Evolutionary conservation across 345 rosid species (phyloP), one percentile per base, ranked within the genome.

Genomic region (Cochlearia excelsa): DNA sequence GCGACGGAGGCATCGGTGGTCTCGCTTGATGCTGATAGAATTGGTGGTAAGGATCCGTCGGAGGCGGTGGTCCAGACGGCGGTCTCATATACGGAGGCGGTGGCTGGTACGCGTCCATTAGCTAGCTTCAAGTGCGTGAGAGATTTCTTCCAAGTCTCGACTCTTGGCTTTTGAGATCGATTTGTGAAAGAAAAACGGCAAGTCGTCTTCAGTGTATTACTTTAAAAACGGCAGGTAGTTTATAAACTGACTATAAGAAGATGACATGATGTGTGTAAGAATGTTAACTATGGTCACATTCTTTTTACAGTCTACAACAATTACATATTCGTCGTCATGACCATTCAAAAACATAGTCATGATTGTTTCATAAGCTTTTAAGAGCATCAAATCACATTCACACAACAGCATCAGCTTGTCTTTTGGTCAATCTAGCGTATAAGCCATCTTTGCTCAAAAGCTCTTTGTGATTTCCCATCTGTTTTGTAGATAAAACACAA

Each of bases 401-500:
- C 27, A 82, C 84, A 10, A 88, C 81, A 6, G 95, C 94, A 29
- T 93, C 99, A 0, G 86, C 88, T 80, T 88, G 99, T 75, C 85
- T 79, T 75, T 82, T 88, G 2, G 84, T 82, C 79, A 93, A 76
- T 68, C 78, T 78, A 3, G 99, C 88, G 59, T 93, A 93, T 16
- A 88, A 60, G 46, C 97, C 97, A 56, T 81, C 90, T 67, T 80
- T 75, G 31, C 43, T 73, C 56, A 92, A 80, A 48, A 88, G 93
- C 75, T 88, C 98, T 48, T 63, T 63, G 75, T 92, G 98, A 68
- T 62, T 84, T 16, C 97, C 98, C 83, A 62, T 83, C 98, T 88
- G 82, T 55, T 51, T 52, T 52, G 7, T 35, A 5, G 30, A 57
- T 54, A 41, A 52, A 29, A 66, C 9, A 4, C 28, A 69, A 28